These are phyloP conservation scores for Xylaria sp. DNA, from an alignment of 2,329 filamentous ascomycete genomes.

Conservation along the genomic window DNA sequence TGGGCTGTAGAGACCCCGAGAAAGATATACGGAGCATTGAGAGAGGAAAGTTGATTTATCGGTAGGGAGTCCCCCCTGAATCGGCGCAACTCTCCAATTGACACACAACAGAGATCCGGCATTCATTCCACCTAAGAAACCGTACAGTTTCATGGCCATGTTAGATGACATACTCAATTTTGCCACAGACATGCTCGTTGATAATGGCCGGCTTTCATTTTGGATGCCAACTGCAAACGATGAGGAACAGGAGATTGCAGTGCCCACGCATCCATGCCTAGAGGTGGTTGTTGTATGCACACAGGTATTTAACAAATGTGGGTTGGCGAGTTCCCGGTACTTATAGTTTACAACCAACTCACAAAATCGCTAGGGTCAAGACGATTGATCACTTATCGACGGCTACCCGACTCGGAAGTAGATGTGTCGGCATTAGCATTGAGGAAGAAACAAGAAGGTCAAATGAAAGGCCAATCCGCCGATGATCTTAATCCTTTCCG, in stretches of 20 bases:
- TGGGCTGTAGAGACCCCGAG: slow-evolving; percentile 78
- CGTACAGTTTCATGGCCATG: slow-evolving; percentile 92
- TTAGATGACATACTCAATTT: slow-evolving; percentile 90
- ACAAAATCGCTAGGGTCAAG: slow-evolving; percentile 74
- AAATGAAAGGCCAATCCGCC: slow-evolving; percentile 60
- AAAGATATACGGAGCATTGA: slow-evolving; percentile 71
- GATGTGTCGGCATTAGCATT: slow-evolving; percentile 56
- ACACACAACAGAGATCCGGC: slow-evolving; percentile 39
- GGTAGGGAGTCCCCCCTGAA: slow-evolving; percentile 60
- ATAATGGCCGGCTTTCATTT: slow-evolving; percentile 83
- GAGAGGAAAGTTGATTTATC: slow-evolving; percentile 76
- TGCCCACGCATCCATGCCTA: slow-evolving; percentile 81
- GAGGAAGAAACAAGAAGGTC: slow-evolving; percentile 48
- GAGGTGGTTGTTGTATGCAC: slow-evolving; percentile 80
- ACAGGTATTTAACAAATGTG: slow-evolving; percentile 91
- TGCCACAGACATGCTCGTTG: slow-evolving; percentile 78
- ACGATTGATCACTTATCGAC: slow-evolving; percentile 85
- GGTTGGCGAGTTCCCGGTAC: slow-evolving; percentile 42
- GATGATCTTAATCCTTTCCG: slow-evolving; percentile 72
- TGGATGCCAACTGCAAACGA: slow-evolving; percentile 97
- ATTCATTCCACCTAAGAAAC: slow-evolving; percentile 78
- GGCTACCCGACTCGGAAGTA: slow-evolving; percentile 71
- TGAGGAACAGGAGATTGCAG: slow-evolving; percentile 77
- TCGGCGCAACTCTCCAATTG: slow-evolving; percentile 13
- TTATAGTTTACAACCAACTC: slow-evolving; percentile 25